phyloP scores from a whole-genome alignment of 1,139 yeast genomes.

The Diutina siamensis region DNA sequence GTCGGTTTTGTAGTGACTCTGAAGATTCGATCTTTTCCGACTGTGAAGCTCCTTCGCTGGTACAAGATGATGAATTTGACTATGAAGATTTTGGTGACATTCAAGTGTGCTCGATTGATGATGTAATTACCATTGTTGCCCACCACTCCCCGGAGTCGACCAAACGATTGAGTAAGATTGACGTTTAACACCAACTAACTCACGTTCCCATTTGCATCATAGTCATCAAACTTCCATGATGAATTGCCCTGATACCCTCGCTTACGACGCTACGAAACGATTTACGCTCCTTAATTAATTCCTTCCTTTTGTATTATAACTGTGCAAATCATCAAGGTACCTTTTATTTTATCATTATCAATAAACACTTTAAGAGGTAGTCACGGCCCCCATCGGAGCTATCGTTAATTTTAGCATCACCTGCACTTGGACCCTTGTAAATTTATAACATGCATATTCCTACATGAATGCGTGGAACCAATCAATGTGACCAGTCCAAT shows the following conservation, averaged over 20 bases:
- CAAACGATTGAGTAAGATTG: not conserved
- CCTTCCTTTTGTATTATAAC: not conserved
- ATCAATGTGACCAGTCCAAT: too few species aligned
- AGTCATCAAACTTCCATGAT: not conserved
- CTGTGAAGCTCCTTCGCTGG: constrained; percentile 6
- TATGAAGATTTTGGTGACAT: constrained; percentile 12
- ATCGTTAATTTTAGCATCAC: too few species aligned
- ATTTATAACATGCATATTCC: too few species aligned
- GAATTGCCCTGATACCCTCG: not conserved
- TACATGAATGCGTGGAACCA: too few species aligned
- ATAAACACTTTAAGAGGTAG: too few species aligned
- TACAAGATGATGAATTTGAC: constrained; percentile 11
- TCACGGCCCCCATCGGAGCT: too few species aligned
- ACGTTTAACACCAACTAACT: not conserved
- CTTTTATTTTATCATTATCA: not conserved
- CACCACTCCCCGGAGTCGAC: not conserved
- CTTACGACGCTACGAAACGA: too few species aligned
- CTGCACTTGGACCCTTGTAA: too few species aligned
- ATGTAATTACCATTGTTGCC: constrained; percentile 15
- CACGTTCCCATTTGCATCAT: not conserved
- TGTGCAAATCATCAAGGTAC: too few species aligned
- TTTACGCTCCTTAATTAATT: too few species aligned
- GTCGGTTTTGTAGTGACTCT: constrained; percentile 9
- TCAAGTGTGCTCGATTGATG: constrained; percentile 15
- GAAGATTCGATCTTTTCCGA: constrained; percentile 15